These are phyloP conservation scores for Nepenthes alata DNA, from an alignment of 179 eudicot genomes.

Conservation along the genomic window DNA sequence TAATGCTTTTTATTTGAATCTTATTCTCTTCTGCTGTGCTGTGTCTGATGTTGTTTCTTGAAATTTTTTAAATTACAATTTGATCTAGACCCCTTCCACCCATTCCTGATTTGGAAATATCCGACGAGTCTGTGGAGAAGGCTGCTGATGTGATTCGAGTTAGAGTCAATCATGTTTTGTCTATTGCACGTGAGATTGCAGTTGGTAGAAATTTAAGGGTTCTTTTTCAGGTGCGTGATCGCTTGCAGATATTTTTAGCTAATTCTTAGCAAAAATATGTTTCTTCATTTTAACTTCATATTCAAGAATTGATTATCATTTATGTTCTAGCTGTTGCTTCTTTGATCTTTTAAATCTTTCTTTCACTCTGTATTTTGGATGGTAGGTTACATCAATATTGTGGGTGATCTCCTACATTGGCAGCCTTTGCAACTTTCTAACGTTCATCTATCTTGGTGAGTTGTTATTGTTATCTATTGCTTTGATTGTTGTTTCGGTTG, in stretches of 20 bases:
- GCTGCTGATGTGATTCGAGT: constrained; percentile 46
- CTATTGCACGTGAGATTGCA: constrained; percentile 68
- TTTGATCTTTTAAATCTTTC: neutral
- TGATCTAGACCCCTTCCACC: constrained; percentile 81
- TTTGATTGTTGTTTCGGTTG: neutral
- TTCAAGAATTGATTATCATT: neutral
- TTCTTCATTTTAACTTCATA: neutral
- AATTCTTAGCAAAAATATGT: too few species aligned
- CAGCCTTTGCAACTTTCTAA: constrained; percentile 63
- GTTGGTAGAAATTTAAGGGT: constrained; percentile 59
- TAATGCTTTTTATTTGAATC: too few species aligned
- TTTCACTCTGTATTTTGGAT: neutral
- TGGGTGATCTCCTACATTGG: constrained; percentile 67
- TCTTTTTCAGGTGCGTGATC: constrained; percentile 42
- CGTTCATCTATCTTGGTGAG: constrained; percentile 66
- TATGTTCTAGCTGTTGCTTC: neutral
- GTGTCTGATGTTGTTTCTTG: neutral
- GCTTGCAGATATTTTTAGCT: too few species aligned
- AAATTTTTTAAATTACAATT: neutral
- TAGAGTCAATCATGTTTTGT: constrained; percentile 52
- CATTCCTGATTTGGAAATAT: constrained; percentile 72
- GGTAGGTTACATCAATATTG: constrained; percentile 45
- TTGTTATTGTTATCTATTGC: neutral
- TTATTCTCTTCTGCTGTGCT: neutral
- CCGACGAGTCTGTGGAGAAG: constrained; percentile 50